Evolutionary conservation across 352 stramenopile genomes (phyloP).

Genomic region (Blastocystis sp.): DNA sequence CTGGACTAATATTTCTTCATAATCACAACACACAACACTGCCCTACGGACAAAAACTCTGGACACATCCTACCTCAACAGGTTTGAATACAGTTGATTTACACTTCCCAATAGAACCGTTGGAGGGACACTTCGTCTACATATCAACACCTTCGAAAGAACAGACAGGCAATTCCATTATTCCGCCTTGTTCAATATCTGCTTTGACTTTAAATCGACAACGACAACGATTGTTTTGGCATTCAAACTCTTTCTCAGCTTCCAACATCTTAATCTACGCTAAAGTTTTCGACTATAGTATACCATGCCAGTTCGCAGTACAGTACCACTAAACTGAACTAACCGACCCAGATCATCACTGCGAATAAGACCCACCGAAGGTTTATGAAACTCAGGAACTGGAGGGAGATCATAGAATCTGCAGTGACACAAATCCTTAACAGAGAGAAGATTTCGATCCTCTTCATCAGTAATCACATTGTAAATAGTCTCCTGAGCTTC

Average conservation of each 20-base stretch:
- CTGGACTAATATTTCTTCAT: conserved; percentile 81
- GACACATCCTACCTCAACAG: conserved; percentile 5
- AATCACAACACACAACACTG: conserved; percentile 41
- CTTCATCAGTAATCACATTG: conserved; percentile 27
- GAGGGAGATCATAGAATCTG: conserved; percentile 50
- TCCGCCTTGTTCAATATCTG: conserved; percentile 49
- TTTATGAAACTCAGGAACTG: conserved; percentile 60
- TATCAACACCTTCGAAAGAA: background rate
- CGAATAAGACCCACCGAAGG: conserved; percentile 45
- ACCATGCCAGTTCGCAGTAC: conserved; percentile 46
- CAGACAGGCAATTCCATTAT: conserved; percentile 52
- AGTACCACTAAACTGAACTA: conserved; percentile 60
- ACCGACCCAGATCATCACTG: conserved; percentile 51
- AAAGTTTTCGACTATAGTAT: background rate
- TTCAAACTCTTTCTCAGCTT: conserved; percentile 63
- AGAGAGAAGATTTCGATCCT: background rate
- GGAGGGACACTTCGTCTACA: conserved; percentile 36
- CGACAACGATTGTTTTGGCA: conserved; percentile 55
- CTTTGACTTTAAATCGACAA: conserved; percentile 49
- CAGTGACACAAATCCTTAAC: conserved; percentile 57
- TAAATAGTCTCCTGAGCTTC: conserved; percentile 43
- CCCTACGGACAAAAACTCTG: background rate
- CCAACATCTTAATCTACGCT: conserved; percentile 62
- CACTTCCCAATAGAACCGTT: conserved; percentile 7
- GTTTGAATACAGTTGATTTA: conserved; percentile 45